Conservation (phyloP, 1,284 basidiomycete species). For the Phlebopus sp. region DNA sequence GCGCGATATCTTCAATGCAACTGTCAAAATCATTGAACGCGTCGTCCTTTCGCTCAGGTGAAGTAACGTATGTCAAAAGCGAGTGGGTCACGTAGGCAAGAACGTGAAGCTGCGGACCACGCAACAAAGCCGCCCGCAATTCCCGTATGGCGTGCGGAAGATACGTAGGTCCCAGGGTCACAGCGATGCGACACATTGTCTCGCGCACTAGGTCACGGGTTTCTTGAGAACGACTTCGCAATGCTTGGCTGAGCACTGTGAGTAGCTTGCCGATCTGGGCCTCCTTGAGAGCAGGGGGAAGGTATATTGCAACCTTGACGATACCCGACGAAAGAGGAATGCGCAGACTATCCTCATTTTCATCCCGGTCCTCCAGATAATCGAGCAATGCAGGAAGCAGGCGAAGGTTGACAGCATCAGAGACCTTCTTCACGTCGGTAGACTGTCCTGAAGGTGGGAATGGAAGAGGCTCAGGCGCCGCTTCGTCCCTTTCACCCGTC, state of each 20-base stretch:
- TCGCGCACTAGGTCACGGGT: slow-evolving; percentile 88
- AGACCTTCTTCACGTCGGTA: slow-evolving; percentile 48
- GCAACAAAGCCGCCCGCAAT: slow-evolving; percentile 76
- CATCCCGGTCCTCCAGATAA: slow-evolving; percentile 82
- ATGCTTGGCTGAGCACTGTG: slow-evolving; percentile 82
- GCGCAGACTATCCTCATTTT: slow-evolving; percentile 80
- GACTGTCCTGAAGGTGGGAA: slow-evolving; percentile 16
- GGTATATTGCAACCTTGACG: slow-evolving; percentile 78
- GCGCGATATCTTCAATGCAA: slow-evolving; percentile 75
- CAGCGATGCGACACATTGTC: slow-evolving; percentile 80
- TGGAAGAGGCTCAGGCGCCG: slow-evolving; percentile 13
- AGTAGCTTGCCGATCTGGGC: slow-evolving; percentile 79
- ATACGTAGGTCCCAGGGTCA: slow-evolving; percentile 72
- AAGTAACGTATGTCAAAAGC: slow-evolving; percentile 78
- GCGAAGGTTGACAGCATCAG: slow-evolving; percentile 73
- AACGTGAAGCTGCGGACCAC: slow-evolving; percentile 94
- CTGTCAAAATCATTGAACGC: slow-evolving; percentile 69
- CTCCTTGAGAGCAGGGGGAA: slow-evolving; percentile 70
- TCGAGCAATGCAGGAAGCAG: slow-evolving; percentile 76
- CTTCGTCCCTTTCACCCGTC: slow-evolving; percentile 31
- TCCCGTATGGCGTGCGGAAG: slow-evolving; percentile 78
- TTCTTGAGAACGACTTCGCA: slow-evolving; percentile 92
- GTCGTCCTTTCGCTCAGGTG: slow-evolving; percentile 46
- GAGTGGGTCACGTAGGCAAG: slow-evolving; percentile 86
- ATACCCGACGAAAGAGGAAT: slow-evolving; percentile 91